Evolutionary conservation across 78 protist species (phyloP).

Genomic region (Bigelowiella natans): DNA sequence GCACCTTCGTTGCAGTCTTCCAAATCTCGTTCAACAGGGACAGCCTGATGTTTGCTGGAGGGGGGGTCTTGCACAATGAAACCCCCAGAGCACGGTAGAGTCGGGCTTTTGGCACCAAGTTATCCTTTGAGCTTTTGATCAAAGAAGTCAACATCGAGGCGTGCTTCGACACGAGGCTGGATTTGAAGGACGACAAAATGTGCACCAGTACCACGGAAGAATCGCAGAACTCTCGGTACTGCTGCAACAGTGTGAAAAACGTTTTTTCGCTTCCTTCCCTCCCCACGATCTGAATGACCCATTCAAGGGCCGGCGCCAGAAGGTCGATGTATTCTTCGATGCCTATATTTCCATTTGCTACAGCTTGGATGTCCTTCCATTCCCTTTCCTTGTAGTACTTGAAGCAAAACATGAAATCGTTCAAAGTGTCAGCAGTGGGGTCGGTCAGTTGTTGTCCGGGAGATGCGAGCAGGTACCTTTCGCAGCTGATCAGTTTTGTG

Average conservation of each 20-base stretch:
- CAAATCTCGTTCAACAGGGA: slow-evolving; percentile 3
- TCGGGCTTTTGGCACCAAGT: not conserved
- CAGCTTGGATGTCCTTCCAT: not conserved
- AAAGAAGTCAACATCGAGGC: not conserved
- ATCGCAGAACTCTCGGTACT: not conserved
- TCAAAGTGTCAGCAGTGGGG: not conserved
- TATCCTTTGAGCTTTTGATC: not conserved
- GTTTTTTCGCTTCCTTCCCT: not conserved
- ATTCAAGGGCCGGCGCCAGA: not conserved
- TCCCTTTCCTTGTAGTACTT: not conserved
- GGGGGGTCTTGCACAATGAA: not conserved
- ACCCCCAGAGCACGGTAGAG: slow-evolving; percentile 8
- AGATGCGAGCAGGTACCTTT: not conserved
- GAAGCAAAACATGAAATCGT: not conserved
- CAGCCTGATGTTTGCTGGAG: not conserved
- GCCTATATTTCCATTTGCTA: not conserved
- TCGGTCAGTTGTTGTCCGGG: not conserved
- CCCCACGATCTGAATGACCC: not conserved
- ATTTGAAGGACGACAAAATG: slow-evolving; percentile 9
- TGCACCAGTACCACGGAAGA: not conserved
- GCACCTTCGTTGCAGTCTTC: slow-evolving; percentile 9
- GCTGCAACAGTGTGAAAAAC: not conserved
- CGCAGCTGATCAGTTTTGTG: not conserved
- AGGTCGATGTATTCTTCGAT: not conserved
- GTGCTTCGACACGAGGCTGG: slow-evolving; percentile 6